Evolutionary conservation across 75 land plant species (phyloP).

Genomic region (Pinus albicaulis): DNA sequence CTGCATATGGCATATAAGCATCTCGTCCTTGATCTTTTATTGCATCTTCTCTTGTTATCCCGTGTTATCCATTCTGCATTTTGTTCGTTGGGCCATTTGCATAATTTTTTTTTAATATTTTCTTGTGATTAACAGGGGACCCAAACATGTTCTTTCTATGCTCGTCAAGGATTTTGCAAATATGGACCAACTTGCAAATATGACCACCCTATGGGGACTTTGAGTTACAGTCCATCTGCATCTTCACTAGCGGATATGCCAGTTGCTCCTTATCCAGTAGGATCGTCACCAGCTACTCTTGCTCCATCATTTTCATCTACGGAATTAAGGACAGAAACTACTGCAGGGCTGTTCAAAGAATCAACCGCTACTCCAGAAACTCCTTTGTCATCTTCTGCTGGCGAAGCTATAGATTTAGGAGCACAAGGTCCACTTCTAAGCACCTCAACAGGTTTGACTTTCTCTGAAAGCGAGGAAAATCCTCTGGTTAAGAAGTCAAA

Average conservation of each 20-base stretch:
- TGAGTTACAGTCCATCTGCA: slow-evolving; percentile 87
- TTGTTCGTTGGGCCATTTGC: background rate
- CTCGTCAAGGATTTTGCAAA: slow-evolving; percentile 82
- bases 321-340: slow-evolving; percentile 16
- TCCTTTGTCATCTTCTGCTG: slow-evolving; percentile 25
- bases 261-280: slow-evolving; percentile 62
- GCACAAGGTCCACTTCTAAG: background rate
- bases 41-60: background rate
- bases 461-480: background rate
- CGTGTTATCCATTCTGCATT: background rate
- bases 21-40: background rate
- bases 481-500: background rate
- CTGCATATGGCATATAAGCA: background rate
- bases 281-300: slow-evolving; percentile 42
- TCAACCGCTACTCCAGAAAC: slow-evolving; percentile 14
- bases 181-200: slow-evolving; percentile 95
- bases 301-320: slow-evolving; percentile 46
- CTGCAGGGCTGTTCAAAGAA: slow-evolving; percentile 7
- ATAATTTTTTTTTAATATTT: background rate
- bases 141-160: slow-evolving; percentile 64
- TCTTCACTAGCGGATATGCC: slow-evolving; percentile 91
- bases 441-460: background rate
- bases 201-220: slow-evolving; percentile 67
- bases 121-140: slow-evolving; percentile 56
- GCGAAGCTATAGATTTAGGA: background rate